Percentiles rank a stretch among this genome's conserved stretches.
Evolutionary conservation across 1,139 yeast genomes (phyloP).

Genomic region (Blastobotrys aristatus): DNA sequence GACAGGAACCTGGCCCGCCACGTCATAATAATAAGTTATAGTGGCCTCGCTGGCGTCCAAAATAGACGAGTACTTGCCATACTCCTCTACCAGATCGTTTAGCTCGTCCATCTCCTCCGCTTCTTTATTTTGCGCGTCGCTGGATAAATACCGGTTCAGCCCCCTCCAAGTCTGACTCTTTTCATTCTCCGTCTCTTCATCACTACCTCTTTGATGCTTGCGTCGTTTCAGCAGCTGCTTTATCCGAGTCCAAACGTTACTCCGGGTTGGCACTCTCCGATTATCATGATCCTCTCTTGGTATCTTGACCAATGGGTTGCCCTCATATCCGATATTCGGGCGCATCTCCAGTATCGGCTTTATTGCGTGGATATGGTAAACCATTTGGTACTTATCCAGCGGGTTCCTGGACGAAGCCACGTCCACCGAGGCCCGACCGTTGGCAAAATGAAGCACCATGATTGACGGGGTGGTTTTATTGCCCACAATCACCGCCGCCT

Average conservation of each 20-base stretch:
- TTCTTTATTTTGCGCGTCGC: conserved; percentile 18
- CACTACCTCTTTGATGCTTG: neutral
- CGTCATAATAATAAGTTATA: conserved; percentile 61
- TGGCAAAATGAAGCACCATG: conserved; percentile 53
- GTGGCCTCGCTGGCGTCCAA: conserved; percentile 57
- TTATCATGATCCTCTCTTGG: neutral
- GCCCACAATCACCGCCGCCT: conserved; percentile 75
- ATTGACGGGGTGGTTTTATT: conserved; percentile 73
- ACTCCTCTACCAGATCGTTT: conserved; percentile 52
- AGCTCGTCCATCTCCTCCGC: conserved; percentile 21
- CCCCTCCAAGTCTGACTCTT: conserved; percentile 39
- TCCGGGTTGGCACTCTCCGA: neutral
- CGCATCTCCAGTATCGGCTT: conserved; percentile 56
- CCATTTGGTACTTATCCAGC: conserved; percentile 52
- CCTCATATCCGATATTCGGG: conserved; percentile 59
- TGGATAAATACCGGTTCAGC: conserved; percentile 35
- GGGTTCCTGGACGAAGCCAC: conserved; percentile 44
- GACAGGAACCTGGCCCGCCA: conserved; percentile 57
- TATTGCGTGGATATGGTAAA: conserved; percentile 42
- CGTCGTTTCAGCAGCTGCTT: neutral
- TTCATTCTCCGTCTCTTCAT: conserved; percentile 13
- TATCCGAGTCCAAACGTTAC: neutral
- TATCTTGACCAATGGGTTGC: conserved; percentile 9
- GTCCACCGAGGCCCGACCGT: conserved; percentile 59
- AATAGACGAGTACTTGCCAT: conserved; percentile 74